Evolutionary conservation across 345 rosid genomes (phyloP).

Genomic region (Brassica cretica): DNA sequence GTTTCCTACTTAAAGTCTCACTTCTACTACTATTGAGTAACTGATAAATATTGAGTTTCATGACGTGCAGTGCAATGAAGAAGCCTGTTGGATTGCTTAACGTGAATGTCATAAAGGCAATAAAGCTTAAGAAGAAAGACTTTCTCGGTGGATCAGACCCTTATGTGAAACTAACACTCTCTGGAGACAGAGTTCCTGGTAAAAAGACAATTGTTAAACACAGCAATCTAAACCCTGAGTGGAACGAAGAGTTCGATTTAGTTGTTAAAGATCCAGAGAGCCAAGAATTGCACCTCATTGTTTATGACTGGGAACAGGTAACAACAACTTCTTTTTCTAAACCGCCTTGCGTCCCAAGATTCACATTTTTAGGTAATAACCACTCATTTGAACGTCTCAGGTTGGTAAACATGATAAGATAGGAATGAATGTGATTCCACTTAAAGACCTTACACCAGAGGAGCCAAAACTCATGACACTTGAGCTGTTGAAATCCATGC

Average conservation of each 20-base stretch:
- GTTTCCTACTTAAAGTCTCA: not conserved
- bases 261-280: conserved; percentile 75
- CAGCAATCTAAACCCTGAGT: conserved; percentile 86
- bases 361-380: not conserved
- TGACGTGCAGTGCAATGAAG: conserved; percentile 57
- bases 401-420: conserved; percentile 90
- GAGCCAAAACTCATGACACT: conserved; percentile 72
- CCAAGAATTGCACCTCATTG: conserved; percentile 61
- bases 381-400: conserved; percentile 34
- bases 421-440: conserved; percentile 74
- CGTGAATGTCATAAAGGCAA: conserved; percentile 70
- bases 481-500: conserved; percentile 74
- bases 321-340: not conserved
- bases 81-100: conserved; percentile 81
- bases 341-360: not conserved
- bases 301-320: conserved; percentile 97
- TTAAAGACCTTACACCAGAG: conserved; percentile 74
- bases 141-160: conserved; percentile 89
- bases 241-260: conserved; percentile 86
- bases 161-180: conserved; percentile 77
- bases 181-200: conserved; percentile 69
- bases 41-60: not conserved
- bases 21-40: not conserved
- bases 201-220: conserved; percentile 83
- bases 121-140: conserved; percentile 84